phyloP scores from a whole-genome alignment of 2,329 filamentous ascomycete genomes.

The Nemania serpens region DNA sequence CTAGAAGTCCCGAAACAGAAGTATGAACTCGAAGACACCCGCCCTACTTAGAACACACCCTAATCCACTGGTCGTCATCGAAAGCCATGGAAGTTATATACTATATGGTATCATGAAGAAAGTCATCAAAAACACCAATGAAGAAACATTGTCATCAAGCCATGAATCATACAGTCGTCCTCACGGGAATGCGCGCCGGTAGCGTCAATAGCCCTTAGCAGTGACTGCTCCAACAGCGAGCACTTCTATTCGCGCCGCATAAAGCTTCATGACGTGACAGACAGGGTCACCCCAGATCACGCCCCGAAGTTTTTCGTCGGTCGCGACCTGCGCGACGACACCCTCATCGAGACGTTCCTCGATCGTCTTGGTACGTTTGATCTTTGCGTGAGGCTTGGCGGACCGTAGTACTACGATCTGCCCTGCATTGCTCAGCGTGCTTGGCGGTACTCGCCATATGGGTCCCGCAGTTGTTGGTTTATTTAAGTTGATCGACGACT shows the following conservation, averaged over 20 bases:
- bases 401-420: conserved; percentile 68
- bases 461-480: conserved; percentile 41
- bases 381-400: conserved; percentile 46
- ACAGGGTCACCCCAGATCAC: conserved; percentile 83
- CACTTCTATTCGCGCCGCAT: conserved; percentile 71
- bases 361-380: conserved; percentile 52
- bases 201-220: conserved; percentile 38
- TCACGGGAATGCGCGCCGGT: not conserved
- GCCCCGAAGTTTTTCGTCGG: conserved; percentile 68
- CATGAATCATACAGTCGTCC: conserved; percentile 14
- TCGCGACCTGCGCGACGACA: conserved; percentile 70
- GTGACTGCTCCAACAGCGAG: conserved; percentile 73
- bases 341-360: conserved; percentile 59
- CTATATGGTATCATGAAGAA: not conserved
- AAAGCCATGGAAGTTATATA: conserved; percentile 34
- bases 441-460: conserved; percentile 68
- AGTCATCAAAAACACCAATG: not conserved
- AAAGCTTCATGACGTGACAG: conserved; percentile 80
- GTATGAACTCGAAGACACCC: not conserved
- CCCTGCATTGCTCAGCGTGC: conserved; percentile 72
- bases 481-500: conserved; percentile 21
- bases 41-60: not conserved
- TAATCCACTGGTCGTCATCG: conserved; percentile 29
- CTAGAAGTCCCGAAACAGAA: not conserved
- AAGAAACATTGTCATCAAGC: conserved; percentile 3